Evolutionary conservation across 2,329 filamentous ascomycete genomes (phyloP), one percentile per base, ranked within the genome.

Genomic region (Fusarium protoensiforme): DNA sequence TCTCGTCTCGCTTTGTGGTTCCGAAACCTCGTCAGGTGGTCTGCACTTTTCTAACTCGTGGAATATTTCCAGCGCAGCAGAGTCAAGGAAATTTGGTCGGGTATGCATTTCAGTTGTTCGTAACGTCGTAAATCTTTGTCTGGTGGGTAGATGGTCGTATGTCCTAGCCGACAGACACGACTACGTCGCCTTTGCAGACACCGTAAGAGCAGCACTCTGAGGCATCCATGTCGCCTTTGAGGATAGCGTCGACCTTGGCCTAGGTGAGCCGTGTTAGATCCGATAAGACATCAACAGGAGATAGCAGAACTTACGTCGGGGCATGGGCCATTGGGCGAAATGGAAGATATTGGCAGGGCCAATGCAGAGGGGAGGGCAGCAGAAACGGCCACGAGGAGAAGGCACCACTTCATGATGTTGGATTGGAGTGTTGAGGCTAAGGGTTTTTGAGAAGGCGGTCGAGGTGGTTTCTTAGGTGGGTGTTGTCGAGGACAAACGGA

Each of bases 171-270:
- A 87, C 86, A 11, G 83, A 82, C 60, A 87, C 76, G 48, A 88
- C 85, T 56, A 88, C 85, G 67, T 87, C 84, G 61, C 84, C 84
- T 64, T 86, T 85, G 79, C 87, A 89, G 36, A 80, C 80, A 58
- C 87, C 87, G 69, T 89, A 88, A n/a, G 85, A 85, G 78, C 87
- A 89, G 78, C 87, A 89, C 14, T 80, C 84, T 31, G 87, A 84
- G n/a, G 86, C 83, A 22, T 83, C 81, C 67, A 87, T 80, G 31
- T 84, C 78, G 61, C 87, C 86, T 31, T 80, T 84, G 54, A 89
- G 83, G 41, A 89, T 89, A 16, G 80, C 80, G 68, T 83, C 82
- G 35, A 83, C 78, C 57, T 81, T 82, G 24, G 38, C 51, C 82
- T 83, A 7, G 24, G 16, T 48, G 20, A 57, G 41, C 10, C 57